Conservation (phyloP, 257 asterid genomes). For the Plectranthus barbatus region DNA sequence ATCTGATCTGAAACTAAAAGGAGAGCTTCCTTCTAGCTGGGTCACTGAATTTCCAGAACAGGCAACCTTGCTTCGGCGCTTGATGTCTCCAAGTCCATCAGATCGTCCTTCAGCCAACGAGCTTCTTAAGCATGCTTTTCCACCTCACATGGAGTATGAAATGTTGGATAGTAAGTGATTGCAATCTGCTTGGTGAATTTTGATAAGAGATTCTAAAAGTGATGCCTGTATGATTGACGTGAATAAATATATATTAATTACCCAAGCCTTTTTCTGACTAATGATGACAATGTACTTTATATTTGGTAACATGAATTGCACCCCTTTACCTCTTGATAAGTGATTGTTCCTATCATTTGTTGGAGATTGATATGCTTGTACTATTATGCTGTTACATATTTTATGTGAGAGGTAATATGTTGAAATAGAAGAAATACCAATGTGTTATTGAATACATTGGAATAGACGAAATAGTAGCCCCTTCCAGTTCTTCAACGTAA, state of each 20-base stretch:
- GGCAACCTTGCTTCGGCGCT: slow-evolving; percentile 54
- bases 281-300: neutral
- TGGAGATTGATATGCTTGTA: neutral
- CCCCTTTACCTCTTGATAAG: neutral
- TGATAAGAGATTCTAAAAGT: neutral
- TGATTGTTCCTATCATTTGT: neutral
- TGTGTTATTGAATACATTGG: neutral
- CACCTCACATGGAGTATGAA: slow-evolving; percentile 88
- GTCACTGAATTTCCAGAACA: slow-evolving; percentile 73
- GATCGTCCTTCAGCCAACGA: slow-evolving; percentile 92
- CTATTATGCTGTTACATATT: neutral
- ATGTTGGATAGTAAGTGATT: slow-evolving; percentile 71
- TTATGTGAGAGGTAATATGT: neutral
- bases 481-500: neutral
- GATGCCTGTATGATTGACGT: neutral
- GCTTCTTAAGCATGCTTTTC: slow-evolving; percentile 88
- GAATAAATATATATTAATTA: neutral
- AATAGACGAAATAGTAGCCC: neutral
- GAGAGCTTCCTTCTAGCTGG: slow-evolving; percentile 83
- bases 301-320: neutral
- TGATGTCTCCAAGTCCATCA: slow-evolving; percentile 86
- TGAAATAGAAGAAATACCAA: neutral
- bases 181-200: slow-evolving; percentile 6
- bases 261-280: neutral
- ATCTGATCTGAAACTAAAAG: slow-evolving; percentile 78